Conservation (phyloP, 2,329 filamentous ascomycete genomes). For the Pseudocercospora macadamiae region DNA sequence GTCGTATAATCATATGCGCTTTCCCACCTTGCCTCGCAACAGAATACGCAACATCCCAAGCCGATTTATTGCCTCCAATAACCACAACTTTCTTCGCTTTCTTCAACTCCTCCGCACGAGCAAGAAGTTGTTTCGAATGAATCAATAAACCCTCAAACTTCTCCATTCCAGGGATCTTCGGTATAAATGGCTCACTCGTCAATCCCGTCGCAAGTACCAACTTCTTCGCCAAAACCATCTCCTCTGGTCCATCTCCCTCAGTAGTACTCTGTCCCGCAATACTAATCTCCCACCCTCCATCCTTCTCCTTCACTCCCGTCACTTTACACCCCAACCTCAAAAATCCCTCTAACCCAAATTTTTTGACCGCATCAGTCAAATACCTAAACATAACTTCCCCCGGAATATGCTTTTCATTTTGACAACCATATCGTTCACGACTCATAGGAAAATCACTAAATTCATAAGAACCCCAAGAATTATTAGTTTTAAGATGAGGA, state of each 20-base stretch:
- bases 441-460: slow-evolving; percentile 72
- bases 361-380: slow-evolving; percentile 55
- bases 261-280: not conserved
- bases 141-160: slow-evolving; percentile 56
- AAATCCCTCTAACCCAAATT: slow-evolving; percentile 52
- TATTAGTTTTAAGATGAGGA: slow-evolving; percentile 71
- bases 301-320: slow-evolving; percentile 35
- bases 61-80: slow-evolving; percentile 63
- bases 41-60: slow-evolving; percentile 63
- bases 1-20: slow-evolving; percentile 60
- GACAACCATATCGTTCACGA: slow-evolving; percentile 44
- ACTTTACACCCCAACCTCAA: slow-evolving; percentile 53
- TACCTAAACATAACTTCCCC: slow-evolving; percentile 60
- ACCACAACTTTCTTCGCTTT: slow-evolving; percentile 51
- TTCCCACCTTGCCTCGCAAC: slow-evolving; percentile 54
- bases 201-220: slow-evolving; percentile 64
- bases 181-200: slow-evolving; percentile 59
- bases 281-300: not conserved
- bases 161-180: slow-evolving; percentile 51
- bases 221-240: slow-evolving; percentile 39
- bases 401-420: slow-evolving; percentile 59
- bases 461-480: slow-evolving; percentile 71
- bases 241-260: not conserved
- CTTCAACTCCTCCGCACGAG: slow-evolving; percentile 40
- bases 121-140: slow-evolving; percentile 57